Conservation (phyloP, 768 basidiomycete species). For the Boletus rufocinnamomeus region DNA sequence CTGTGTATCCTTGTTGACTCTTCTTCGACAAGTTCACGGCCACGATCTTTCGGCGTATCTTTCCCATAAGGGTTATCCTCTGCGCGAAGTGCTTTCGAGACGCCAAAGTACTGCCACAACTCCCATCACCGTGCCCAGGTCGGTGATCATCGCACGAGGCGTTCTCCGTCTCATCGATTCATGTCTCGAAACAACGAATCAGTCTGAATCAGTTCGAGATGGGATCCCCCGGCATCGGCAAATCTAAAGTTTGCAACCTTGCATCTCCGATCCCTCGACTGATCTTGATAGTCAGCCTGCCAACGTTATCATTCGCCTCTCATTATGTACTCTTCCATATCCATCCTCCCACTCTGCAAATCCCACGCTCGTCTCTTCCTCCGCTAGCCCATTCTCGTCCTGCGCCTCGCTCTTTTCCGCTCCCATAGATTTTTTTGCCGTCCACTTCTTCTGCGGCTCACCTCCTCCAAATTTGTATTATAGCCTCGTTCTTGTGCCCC, state of each 20-base stretch:
- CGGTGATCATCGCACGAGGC: slow-evolving; percentile 33
- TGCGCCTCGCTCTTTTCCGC: background rate
- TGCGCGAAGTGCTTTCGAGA: slow-evolving; percentile 24
- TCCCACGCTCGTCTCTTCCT: slow-evolving; percentile 24
- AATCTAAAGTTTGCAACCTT: slow-evolving; percentile 36
- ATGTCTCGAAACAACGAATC: background rate
- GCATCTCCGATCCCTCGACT: slow-evolving; percentile 34
- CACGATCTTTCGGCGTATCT: slow-evolving; percentile 31
- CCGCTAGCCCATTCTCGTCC: too few species aligned
- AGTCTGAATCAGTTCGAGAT: slow-evolving; percentile 18
- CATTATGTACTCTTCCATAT: slow-evolving; percentile 29
- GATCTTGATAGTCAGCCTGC: slow-evolving; percentile 27
- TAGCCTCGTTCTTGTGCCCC: background rate
- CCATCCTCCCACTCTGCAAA: slow-evolving; percentile 26
- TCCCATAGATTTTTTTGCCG: background rate
- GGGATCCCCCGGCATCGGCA: slow-evolving; percentile 23
- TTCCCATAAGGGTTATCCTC: slow-evolving; percentile 35
- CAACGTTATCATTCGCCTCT: slow-evolving; percentile 36
- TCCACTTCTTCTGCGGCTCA: background rate
- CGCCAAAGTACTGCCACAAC: slow-evolving; percentile 27
- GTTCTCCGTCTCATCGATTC: slow-evolving; percentile 1
- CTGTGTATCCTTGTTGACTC: slow-evolving; percentile 36
- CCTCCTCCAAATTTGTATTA: background rate
- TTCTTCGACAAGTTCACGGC: slow-evolving; percentile 20
- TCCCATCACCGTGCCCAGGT: slow-evolving; percentile 17